Base-by-base conservation (phyloP, 208 protist species). In the Trypanosoma brucei region DNA sequence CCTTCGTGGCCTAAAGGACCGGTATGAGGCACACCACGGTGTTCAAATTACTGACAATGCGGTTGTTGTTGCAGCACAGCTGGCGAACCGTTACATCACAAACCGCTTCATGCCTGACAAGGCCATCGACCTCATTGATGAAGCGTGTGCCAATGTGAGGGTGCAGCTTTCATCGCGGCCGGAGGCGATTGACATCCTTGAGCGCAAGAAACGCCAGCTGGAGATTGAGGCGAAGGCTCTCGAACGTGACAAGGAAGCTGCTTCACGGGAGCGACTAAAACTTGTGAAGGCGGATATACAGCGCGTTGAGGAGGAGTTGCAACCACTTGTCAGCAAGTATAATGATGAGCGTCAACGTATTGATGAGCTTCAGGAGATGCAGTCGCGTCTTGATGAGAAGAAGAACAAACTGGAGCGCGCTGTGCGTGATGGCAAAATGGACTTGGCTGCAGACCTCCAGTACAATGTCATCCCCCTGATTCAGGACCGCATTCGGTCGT, bases 21-120 rank as follows among this genome's bases (percentile, higher is more conserved):
- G 88, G 65, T 96, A 97, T 73, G 93, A 97, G 77, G 75, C 76
- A n/a, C 89, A 96, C 71, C 93, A 97, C 64, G 93, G 93, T 65
- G 87, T 83, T 37, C 62, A 84, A 36, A 95, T 97, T 69, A 88
- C 83, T 61, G 93, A 97, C 72, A 76, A 84, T 60, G 90, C 93
- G 2, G 68, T 97, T 38, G 88, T 97, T 38, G 79, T 81, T 74
- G 88, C 93, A 40, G 90, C 89, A 11, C 80, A 91, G 45, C 78
- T 91, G 77, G 83, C 88, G n/a, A 70, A 98, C 72, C 83, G 97
- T 38, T 99, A 99, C 81, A 97, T 99, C 52, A 84, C 92, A 3
- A 83, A 96, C 46, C 84, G 98, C 34, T 97, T 97, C 67, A 86
- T 99, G 40, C 98, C 98, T n/a, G 98, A 99, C 78, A 99, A 99